Conservation (phyloP, 441 rosid species). For the Metrosideros polymorpha region DNA sequence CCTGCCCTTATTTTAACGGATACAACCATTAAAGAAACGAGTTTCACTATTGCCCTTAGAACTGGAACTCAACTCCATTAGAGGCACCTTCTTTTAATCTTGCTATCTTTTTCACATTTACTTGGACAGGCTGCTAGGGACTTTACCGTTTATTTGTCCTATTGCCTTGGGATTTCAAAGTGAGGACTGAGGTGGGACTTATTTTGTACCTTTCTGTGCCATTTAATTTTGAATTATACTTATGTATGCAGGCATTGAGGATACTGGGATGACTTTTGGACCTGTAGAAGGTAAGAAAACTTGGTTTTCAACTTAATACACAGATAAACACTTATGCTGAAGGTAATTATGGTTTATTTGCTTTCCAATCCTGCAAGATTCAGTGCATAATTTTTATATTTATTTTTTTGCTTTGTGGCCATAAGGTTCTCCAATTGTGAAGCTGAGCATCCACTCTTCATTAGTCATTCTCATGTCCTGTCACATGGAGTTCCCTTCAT, state of each 20-base stretch:
- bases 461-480: neutral
- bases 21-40: neutral
- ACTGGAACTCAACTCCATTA: neutral
- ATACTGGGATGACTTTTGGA: conserved; percentile 76
- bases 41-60: neutral
- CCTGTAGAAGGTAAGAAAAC: conserved; percentile 77
- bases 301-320: neutral
- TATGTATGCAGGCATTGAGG: conserved; percentile 72
- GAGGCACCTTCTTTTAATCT: neutral
- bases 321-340: neutral
- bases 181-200: neutral
- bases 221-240: conserved; percentile 24
- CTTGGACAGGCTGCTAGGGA: neutral
- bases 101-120: neutral
- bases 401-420: neutral
- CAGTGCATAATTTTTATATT: neutral
- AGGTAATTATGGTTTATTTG: neutral
- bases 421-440: neutral
- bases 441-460: neutral
- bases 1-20: neutral
- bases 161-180: neutral
- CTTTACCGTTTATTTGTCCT: neutral
- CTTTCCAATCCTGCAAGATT: neutral
- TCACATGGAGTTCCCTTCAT: neutral
- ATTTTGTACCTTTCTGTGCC: conserved; percentile 47